These are phyloP conservation scores for Prunella vulgaris DNA, from an alignment of 257 asterid species.

Conservation along the genomic window DNA sequence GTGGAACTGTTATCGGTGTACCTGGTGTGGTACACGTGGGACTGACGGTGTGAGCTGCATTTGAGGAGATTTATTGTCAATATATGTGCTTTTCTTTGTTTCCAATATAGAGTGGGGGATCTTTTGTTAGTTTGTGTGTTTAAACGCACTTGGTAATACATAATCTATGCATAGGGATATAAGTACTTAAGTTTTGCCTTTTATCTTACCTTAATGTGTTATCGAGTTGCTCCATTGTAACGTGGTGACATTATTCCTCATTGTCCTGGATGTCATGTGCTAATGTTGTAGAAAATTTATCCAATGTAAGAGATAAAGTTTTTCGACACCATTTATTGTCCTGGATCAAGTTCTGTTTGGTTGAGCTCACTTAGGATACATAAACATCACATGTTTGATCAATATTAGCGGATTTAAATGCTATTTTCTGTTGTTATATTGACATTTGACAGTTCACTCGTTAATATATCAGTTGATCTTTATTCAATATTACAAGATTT, in stretches of 20 bases:
- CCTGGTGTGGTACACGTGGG: not conserved
- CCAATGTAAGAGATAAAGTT: not conserved
- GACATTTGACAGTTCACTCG: not conserved
- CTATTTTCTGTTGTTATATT: not conserved
- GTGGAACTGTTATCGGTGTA: not conserved
- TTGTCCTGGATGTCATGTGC: not conserved
- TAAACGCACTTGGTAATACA: not conserved
- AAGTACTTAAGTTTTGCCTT: not conserved
- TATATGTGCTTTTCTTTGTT: not conserved
- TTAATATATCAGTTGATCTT: not conserved
- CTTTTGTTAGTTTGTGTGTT: not conserved
- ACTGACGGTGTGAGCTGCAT: not conserved
- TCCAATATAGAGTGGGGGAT: not conserved
- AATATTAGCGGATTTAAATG: not conserved
- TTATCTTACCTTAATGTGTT: not conserved
- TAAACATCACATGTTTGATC: conserved; percentile 1
- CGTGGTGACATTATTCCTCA: not conserved
- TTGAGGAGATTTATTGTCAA: not conserved
- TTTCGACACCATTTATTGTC: not conserved
- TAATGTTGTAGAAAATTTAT: not conserved
- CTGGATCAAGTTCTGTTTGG: not conserved
- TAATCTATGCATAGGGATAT: not conserved
- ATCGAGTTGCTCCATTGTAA: not conserved
- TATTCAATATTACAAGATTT: not conserved
- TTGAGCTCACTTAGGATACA: not conserved